Conservation (phyloP, 2,329 filamentous ascomycete species). For the Fusarium sulawesiense region DNA sequence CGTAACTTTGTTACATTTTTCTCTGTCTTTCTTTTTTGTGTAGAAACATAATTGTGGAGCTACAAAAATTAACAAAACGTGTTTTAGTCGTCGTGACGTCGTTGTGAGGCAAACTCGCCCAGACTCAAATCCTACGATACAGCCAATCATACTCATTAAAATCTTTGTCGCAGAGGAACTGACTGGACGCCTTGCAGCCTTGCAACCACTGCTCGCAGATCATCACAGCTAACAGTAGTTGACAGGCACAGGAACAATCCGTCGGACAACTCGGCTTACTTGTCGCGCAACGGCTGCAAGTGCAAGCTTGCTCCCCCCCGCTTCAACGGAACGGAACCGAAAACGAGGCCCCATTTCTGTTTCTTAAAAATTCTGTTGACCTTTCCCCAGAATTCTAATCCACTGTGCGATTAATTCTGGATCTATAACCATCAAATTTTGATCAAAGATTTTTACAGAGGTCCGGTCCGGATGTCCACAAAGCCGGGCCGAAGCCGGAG, state of each 20-base stretch:
- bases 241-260: conserved; percentile 16
- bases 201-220: conserved; percentile 1
- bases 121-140: not conserved
- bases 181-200: not conserved
- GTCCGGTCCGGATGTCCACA: conserved; percentile 31
- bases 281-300: conserved; percentile 7
- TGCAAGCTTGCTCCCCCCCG: not conserved
- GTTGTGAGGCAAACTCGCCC: conserved; percentile 12
- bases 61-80: not conserved
- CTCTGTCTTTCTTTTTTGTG: not conserved
- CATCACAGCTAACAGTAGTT: not conserved
- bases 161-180: not conserved
- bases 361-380: conserved; percentile 2
- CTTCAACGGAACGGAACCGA: not conserved
- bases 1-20: conserved; percentile 5
- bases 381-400: conserved; percentile 27
- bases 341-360: not conserved
- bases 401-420: conserved; percentile 36
- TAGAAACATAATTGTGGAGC: conserved; percentile 6
- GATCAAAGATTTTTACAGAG: conserved; percentile 4
- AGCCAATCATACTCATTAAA: not conserved
- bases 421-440: not conserved
- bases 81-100: conserved; percentile 30
- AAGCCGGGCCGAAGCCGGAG: conserved; percentile 41
- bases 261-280: conserved; percentile 6